Conservation (phyloP, 768 basidiomycete species). For the Pulveroboletus sp. region DNA sequence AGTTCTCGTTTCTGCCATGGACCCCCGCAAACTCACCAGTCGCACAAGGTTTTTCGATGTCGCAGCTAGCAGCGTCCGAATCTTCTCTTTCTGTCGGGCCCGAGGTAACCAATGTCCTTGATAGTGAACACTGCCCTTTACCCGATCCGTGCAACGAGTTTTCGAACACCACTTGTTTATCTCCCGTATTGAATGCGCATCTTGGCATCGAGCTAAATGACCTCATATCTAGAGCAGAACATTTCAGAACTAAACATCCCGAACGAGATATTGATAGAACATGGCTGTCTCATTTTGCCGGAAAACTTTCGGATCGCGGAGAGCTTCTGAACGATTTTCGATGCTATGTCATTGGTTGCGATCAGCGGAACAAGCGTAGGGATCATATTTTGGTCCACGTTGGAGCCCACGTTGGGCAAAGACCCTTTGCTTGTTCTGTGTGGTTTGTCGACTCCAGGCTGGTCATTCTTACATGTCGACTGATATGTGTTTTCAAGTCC, state of each 20-base stretch:
- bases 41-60: not conserved
- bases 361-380: slow-evolving; percentile 63
- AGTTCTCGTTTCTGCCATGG: slow-evolving; percentile 8
- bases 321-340: slow-evolving; percentile 56
- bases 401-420: slow-evolving; percentile 65
- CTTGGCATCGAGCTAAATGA: slow-evolving; percentile 52
- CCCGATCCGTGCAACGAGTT: slow-evolving; percentile 1
- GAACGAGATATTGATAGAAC: slow-evolving; percentile 55
- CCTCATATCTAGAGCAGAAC: slow-evolving; percentile 50
- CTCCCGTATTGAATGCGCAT: slow-evolving; percentile 62
- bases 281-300: slow-evolving; percentile 66
- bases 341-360: slow-evolving; percentile 64
- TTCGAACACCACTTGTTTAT: slow-evolving; percentile 14
- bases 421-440: slow-evolving; percentile 57
- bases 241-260: slow-evolving; percentile 50
- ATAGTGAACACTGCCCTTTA: not conserved
- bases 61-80: not conserved
- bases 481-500: slow-evolving; percentile 35
- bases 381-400: slow-evolving; percentile 75
- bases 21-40: slow-evolving; percentile 1
- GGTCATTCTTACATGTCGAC: not conserved
- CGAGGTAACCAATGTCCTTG: not conserved
- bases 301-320: slow-evolving; percentile 55
- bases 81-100: not conserved
- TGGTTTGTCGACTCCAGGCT: slow-evolving; percentile 44